Percentiles rank a stretch among this genome's conserved stretches.
phyloP scores from a whole-genome alignment of 2,329 filamentous ascomycete species.

The Fusarium praegraminearum region DNA sequence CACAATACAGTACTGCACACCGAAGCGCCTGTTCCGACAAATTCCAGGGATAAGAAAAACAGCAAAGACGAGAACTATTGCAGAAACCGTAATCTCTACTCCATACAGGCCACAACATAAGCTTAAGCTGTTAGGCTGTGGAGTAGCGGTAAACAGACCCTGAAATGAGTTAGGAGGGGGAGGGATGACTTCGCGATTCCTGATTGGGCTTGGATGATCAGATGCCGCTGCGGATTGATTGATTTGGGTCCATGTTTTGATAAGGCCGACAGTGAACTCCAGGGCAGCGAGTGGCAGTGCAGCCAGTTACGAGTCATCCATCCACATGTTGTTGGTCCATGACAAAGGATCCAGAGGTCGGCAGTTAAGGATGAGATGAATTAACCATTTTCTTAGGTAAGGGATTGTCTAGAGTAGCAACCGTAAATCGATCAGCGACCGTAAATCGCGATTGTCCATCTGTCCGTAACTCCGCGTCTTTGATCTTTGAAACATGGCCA shows the following conservation, averaged over 20 bases:
- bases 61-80: background rate
- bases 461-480: background rate
- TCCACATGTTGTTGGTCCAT: background rate
- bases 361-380: background rate
- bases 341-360: background rate
- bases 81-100: background rate
- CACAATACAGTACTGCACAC: background rate
- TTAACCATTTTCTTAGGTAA: background rate
- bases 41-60: conserved; percentile 6
- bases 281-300: conserved; percentile 27
- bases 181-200: conserved; percentile 24
- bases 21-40: conserved; percentile 16
- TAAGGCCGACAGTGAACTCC: background rate
- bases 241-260: background rate
- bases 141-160: conserved; percentile 40
- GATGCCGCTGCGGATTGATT: background rate
- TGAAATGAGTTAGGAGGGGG: conserved; percentile 13
- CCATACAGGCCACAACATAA: conserved; percentile 4
- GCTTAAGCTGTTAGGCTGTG: conserved; percentile 17
- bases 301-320: background rate
- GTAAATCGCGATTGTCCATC: background rate
- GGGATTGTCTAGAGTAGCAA: background rate
- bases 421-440: background rate
- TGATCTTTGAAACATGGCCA: background rate
- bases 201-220: conserved; percentile 18